Percentiles rank a stretch among this genome's conserved stretches.
These are phyloP conservation scores for Periconia digitata DNA, from an alignment of 2,329 filamentous ascomycete genomes.

Conservation along the genomic window DNA sequence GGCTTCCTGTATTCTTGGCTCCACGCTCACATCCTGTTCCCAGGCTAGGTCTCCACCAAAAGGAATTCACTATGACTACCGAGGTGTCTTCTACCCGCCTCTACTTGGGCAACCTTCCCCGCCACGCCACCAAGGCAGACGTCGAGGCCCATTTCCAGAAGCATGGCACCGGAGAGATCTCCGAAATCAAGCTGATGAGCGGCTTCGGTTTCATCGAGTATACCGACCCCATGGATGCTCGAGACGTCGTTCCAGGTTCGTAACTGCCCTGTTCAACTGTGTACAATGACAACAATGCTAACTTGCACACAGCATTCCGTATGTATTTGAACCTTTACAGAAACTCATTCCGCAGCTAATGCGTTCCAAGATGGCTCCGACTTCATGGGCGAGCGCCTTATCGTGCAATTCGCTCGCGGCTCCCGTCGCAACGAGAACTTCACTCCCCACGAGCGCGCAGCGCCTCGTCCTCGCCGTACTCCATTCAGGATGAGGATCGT, in stretches of 20 bases:
- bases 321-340: conserved; percentile 38
- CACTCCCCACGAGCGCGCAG: conserved; percentile 64
- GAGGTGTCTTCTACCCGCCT: conserved; percentile 94
- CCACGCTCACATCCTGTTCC: conserved; percentile 35
- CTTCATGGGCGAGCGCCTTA: conserved; percentile 96
- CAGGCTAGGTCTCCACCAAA: conserved; percentile 34
- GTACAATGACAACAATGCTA: conserved; percentile 19
- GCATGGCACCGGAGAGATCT: conserved; percentile 96
- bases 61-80: conserved; percentile 61
- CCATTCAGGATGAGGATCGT: conserved; percentile 96
- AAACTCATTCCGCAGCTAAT: conserved; percentile 16
- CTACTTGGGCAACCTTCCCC: conserved; percentile 96
- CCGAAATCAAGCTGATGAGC: conserved; percentile 99
- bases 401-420: conserved; percentile 96
- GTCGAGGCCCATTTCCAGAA: conserved; percentile 94
- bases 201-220: conserved; percentile 99
- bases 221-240: conserved; percentile 96
- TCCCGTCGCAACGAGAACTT: conserved; percentile 70
- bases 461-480: conserved; percentile 86
- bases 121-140: conserved; percentile 94
- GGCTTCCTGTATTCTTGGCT: conserved; percentile 27
- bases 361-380: conserved; percentile 78
- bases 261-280: conserved; percentile 17
- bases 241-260: conserved; percentile 97
- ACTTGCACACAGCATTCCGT: conserved; percentile 55